Base-by-base conservation (phyloP, 225 moss, liverwort and hornwort species). In the Thuidium tamariscinum region DNA sequence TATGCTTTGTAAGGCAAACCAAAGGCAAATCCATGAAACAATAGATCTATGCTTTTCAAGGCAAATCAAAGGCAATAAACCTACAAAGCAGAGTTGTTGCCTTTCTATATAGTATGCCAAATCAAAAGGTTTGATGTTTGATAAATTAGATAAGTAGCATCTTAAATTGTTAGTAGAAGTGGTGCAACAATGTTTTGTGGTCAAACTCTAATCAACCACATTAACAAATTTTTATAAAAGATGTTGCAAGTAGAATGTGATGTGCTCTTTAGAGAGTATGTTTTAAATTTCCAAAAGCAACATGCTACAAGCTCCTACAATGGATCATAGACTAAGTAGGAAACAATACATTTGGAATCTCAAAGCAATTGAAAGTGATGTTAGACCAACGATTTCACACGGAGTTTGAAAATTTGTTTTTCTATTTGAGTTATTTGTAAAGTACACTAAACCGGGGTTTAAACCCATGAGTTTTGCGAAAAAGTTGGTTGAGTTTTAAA, bases 101-200 rank as follows among this genome's bases (percentile, higher is more conserved):
- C 18, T 65, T 19, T 11, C n/a, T 20, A 65, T 10, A 10, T n/a
- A n/a, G n/a, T n/a, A 6, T 0, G 0, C n/a, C 20, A 65, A 18
- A 65, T n/a, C 10, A 10, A 34, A 65, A 19, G 5, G 3, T 65
- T n/a, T 65, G 19, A 20, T 65, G 65, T 19, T 4, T 20, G 1
- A 17, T 20, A 36, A 36, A 65, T 20, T 20, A n/a, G 3, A 10
- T n/a, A 65, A 36, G 20, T 19, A 2, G 11, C 6, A 65, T 11
- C 11, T 20, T 11, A 65, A 65, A 36, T n/a, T 3, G 11, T 66
- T 3, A 36, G 21, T 20, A 36, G 5, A 66, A 66, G 11, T 5
- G 2, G 6, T 66, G 21, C 1, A 32, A 1, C 0, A 11, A 1
- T 36, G 36, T n/a, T n/a, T 3, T 1, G 1, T 21, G 0, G 21